Percentiles rank a stretch among this genome's conserved stretches.
Conservation (phyloP, 2,329 filamentous ascomycete genomes). For the Allantophomopsis lycopodina region DNA sequence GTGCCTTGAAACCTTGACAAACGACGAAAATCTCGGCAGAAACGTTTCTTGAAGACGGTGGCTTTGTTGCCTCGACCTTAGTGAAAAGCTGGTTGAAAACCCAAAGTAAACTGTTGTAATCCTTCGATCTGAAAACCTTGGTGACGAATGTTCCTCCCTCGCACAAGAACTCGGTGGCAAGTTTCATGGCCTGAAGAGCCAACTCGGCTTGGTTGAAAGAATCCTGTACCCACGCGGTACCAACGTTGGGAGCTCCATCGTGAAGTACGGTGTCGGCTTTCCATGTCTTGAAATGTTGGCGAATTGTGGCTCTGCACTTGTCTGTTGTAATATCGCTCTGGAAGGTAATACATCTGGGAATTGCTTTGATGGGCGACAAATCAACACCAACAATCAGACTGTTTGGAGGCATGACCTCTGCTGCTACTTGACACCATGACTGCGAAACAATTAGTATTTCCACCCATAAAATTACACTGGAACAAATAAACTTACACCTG, state of each 20-base stretch:
- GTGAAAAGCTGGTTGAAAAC: constrained; percentile 94
- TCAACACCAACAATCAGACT: constrained; percentile 92
- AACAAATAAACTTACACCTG: constrained; percentile 50
- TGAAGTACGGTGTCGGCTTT: constrained; percentile 93
- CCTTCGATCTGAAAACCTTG: constrained; percentile 94
- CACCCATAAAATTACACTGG: neutral
- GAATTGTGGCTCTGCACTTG: constrained; percentile 82
- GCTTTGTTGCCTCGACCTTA: constrained; percentile 95
- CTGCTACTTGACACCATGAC: constrained; percentile 94
- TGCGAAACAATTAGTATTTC: constrained; percentile 20
- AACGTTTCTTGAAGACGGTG: constrained; percentile 87
- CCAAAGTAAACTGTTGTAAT: constrained; percentile 93
- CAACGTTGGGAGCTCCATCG: constrained; percentile 94
- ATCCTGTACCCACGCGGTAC: constrained; percentile 96
- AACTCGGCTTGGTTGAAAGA: constrained; percentile 96
- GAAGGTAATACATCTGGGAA: constrained; percentile 87
- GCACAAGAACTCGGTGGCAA: constrained; percentile 84
- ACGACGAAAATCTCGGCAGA: constrained; percentile 98
- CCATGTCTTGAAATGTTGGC: constrained; percentile 85
- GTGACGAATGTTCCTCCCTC: constrained; percentile 91
- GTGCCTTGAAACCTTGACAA: constrained; percentile 87
- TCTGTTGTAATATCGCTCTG: constrained; percentile 97
- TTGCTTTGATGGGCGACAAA: constrained; percentile 87
- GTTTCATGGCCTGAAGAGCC: constrained; percentile 76
- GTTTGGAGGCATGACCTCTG: constrained; percentile 83